A percentile compares a stretch with the other conserved stretches of the same genome.
These are phyloP conservation scores for Fraxinus cuspidata DNA, from an alignment of 257 asterid genomes.

Conservation along the genomic window DNA sequence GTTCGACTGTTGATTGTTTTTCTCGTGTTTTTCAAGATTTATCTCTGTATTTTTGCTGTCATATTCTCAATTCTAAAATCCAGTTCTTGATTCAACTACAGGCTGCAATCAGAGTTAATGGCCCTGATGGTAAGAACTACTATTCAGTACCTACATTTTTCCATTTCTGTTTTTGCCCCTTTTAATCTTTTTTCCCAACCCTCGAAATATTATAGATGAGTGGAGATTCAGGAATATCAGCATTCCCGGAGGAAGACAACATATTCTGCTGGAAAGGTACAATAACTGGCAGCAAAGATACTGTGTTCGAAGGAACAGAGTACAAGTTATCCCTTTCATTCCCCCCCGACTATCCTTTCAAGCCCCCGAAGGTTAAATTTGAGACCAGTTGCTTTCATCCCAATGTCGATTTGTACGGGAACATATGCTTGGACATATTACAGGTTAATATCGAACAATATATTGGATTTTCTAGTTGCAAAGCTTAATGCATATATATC, in stretches of 20 bases:
- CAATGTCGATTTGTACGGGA: slow-evolving; percentile 70
- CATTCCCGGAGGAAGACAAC: slow-evolving; percentile 96
- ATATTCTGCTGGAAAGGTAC: slow-evolving; percentile 96
- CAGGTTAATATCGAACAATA: slow-evolving; percentile 46
- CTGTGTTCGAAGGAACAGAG: slow-evolving; percentile 93
- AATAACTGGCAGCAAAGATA: slow-evolving; percentile 82
- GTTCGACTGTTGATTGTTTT: not conserved
- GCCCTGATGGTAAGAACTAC: slow-evolving; percentile 80
- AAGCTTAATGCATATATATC: not conserved
- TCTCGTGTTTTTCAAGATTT: no score
- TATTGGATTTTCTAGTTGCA: not conserved
- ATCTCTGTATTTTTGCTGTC: not conserved
- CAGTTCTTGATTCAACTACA: slow-evolving; percentile 31
- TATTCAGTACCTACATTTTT: not conserved
- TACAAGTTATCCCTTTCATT: slow-evolving; percentile 78
- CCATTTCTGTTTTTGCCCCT: not conserved
- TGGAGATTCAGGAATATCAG: slow-evolving; percentile 62
- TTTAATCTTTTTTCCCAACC: not conserved
- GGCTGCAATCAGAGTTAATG: slow-evolving; percentile 95
- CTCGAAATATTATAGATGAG: not conserved
- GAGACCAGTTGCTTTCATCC: slow-evolving; percentile 98
- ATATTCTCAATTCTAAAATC: not conserved
- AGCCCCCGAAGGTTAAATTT: slow-evolving; percentile 87
- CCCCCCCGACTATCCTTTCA: slow-evolving; percentile 83
- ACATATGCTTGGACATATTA: slow-evolving; percentile 91